Percentiles rank a stretch among this genome's conserved stretches.
These are phyloP conservation scores for Chlorencoelia australis DNA, from an alignment of 2,329 filamentous ascomycete species.

Conservation along the genomic window DNA sequence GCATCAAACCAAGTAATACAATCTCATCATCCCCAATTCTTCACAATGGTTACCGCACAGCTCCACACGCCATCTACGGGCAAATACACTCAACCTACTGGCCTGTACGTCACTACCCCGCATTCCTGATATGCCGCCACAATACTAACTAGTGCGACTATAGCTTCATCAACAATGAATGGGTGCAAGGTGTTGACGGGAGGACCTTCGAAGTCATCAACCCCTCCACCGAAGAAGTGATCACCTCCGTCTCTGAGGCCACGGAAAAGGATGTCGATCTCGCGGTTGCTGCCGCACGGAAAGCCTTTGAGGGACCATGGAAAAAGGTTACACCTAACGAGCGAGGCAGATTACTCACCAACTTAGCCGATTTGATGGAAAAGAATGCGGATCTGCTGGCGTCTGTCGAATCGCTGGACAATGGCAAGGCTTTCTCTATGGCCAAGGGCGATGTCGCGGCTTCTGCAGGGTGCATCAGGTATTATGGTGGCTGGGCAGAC, in stretches of 20 bases:
- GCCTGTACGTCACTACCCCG: conserved; percentile 31
- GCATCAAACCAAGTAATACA: not conserved
- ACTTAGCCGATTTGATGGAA: conserved; percentile 73
- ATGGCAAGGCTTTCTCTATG: conserved; percentile 72
- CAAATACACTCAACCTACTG: conserved; percentile 28
- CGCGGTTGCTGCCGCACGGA: conserved; percentile 76
- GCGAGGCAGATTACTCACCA: conserved; percentile 59
- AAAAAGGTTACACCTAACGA: conserved; percentile 55
- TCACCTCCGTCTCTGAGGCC: conserved; percentile 73
- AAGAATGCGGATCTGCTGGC: conserved; percentile 68
- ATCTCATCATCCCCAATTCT: not conserved
- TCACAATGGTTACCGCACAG: conserved; percentile 21
- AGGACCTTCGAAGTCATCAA: conserved; percentile 91
- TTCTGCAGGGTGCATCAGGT: conserved; percentile 64
- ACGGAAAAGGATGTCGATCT: conserved; percentile 78
- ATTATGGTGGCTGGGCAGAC: conserved; percentile 69
- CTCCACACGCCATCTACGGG: conserved; percentile 25
- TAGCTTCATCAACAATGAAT: conserved; percentile 80
- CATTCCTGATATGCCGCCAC: not conserved
- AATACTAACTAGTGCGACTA: conserved; percentile 3
- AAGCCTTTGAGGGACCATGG: conserved; percentile 73
- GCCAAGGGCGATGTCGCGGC: conserved; percentile 65
- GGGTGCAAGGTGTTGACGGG: conserved; percentile 72
- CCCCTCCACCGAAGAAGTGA: conserved; percentile 74
- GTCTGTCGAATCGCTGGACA: conserved; percentile 78